Conservation (phyloP, 31 red algal genomes). For the Endocladia muricata region DNA sequence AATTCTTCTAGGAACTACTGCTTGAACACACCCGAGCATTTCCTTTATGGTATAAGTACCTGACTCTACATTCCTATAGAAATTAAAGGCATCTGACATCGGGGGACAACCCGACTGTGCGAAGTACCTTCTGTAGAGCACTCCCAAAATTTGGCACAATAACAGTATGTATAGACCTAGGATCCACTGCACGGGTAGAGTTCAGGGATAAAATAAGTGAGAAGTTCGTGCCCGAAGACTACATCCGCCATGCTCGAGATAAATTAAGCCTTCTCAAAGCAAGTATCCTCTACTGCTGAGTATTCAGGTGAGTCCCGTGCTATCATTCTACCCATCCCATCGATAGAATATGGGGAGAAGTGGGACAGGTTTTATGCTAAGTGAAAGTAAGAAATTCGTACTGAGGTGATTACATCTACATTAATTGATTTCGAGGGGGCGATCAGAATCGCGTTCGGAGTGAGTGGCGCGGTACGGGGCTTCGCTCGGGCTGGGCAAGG, state of each 20-base stretch:
- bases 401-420: background rate
- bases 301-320: conserved; percentile 1
- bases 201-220: background rate
- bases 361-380: background rate
- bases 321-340: background rate
- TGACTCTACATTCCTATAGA: no score
- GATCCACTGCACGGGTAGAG: background rate
- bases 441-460: background rate
- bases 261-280: background rate
- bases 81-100: no score
- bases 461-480: background rate
- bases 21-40: no score
- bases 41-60: no score
- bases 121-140: no score
- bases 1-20: no score
- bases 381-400: background rate
- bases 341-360: background rate
- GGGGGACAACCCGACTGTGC: no score
- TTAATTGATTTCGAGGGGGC: background rate
- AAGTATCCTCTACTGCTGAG: background rate
- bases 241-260: background rate
- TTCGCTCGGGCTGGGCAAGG: background rate
- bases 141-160: no score
- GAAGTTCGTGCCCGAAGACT: background rate
- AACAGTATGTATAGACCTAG: background rate